phyloP scores from a whole-genome alignment of 78 protist genomes.

The Bigelowiella natans region DNA sequence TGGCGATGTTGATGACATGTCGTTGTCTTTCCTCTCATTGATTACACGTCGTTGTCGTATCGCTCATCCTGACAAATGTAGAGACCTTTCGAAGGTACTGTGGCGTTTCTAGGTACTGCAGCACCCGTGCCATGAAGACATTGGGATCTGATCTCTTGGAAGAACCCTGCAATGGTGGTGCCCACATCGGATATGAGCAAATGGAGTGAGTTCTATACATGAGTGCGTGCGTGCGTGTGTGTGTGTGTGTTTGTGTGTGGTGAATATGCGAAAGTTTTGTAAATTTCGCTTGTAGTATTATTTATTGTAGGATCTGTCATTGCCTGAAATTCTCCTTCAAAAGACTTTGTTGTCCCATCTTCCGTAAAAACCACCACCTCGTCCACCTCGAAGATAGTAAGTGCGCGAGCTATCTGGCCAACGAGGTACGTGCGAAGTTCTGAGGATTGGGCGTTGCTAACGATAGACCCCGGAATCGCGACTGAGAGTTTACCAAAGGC shows the following conservation, averaged over 20 bases:
- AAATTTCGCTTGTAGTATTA: too few relatives aligned
- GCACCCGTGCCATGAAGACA: constrained; percentile 34
- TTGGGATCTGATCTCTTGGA: not conserved
- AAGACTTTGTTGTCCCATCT: not conserved
- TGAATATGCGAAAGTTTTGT: too few relatives aligned
- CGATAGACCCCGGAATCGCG: constrained; percentile 56
- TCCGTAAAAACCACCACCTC: not conserved
- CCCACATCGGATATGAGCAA: not conserved
- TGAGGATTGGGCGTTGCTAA: constrained; percentile 47
- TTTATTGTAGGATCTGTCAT: too few relatives aligned
- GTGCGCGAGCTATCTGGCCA: constrained; percentile 52
- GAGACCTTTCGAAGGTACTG: constrained; percentile 39
- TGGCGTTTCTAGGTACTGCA: constrained; percentile 53
- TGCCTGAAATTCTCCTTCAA: not conserved
- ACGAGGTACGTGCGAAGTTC: constrained; percentile 13
- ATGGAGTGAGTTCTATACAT: too few relatives aligned
- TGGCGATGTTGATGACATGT: too few relatives aligned
- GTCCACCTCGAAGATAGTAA: constrained; percentile 28
- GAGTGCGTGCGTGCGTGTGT: not conserved
- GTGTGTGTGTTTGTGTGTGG: not conserved
- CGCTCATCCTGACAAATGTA: too few relatives aligned
- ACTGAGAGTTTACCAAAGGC: too few relatives aligned
- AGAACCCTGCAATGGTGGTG: not conserved
- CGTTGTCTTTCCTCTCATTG: too few relatives aligned
- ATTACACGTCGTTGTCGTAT: too few relatives aligned